Percentiles rank a stretch among this genome's conserved stretches.
Conservation (phyloP, 441 rosid genomes). For the Populus hybrid region DNA sequence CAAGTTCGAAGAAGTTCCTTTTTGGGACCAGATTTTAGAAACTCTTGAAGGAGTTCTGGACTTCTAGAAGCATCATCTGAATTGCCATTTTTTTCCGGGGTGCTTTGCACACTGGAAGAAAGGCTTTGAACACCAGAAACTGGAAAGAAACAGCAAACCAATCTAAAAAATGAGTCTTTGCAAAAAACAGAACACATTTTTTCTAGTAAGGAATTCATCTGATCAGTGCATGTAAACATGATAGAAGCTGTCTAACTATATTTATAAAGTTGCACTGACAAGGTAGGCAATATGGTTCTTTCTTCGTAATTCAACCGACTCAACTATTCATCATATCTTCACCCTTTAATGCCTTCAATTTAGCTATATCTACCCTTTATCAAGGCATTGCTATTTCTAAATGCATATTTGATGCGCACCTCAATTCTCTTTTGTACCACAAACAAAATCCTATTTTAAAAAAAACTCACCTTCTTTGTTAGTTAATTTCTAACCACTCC, state of each 20-base stretch:
- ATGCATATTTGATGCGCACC: too few relatives aligned
- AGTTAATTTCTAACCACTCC: neutral
- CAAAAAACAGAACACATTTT: neutral
- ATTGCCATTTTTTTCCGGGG: conserved; percentile 58
- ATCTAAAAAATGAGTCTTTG: conserved; percentile 4
- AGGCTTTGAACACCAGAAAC: conserved; percentile 63
- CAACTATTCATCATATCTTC: neutral
- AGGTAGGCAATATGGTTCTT: too few relatives aligned
- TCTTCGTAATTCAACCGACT: neutral
- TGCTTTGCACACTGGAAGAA: conserved; percentile 66
- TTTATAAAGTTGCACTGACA: neutral
- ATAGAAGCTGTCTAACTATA: neutral
- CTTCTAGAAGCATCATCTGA: conserved; percentile 63
- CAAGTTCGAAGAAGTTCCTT: conserved; percentile 44
- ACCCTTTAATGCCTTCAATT: neutral
- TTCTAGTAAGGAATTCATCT: neutral
- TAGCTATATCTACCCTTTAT: neutral
- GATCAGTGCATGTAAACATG: neutral
- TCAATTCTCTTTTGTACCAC: neutral
- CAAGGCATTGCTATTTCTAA: neutral
- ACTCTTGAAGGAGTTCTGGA: conserved; percentile 60
- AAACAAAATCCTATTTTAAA: neutral
- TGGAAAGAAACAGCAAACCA: conserved; percentile 18
- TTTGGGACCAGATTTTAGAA: conserved; percentile 50
- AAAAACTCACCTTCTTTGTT: neutral